These are phyloP conservation scores for Corymbia citriodora DNA, from an alignment of 441 rosid species.

Conservation along the genomic window DNA sequence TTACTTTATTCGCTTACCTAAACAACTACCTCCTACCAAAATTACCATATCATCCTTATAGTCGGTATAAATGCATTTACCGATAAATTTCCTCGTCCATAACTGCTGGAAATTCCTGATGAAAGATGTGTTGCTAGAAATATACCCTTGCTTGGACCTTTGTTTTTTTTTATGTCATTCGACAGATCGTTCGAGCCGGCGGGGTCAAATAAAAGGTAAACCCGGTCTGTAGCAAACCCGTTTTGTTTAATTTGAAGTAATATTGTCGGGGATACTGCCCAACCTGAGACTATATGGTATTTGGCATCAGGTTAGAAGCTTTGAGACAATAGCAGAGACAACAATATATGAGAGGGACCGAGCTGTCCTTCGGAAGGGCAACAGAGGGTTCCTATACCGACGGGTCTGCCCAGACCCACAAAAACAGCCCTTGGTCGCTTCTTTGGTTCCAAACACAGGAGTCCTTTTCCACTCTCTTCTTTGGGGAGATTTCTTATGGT, in stretches of 20 bases:
- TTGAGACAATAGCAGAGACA: background rate
- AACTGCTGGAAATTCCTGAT: background rate
- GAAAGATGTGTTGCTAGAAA: background rate
- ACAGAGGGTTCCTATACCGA: background rate
- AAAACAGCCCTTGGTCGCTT: background rate
- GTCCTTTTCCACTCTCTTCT: background rate
- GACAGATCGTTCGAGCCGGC: background rate
- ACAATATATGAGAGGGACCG: background rate
- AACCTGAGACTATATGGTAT: background rate
- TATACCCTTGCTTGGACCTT: background rate
- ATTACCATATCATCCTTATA: background rate
- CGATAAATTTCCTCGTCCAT: background rate
- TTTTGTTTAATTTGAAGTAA: background rate
- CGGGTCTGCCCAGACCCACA: background rate
- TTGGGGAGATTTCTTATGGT: background rate
- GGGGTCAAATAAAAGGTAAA: background rate
- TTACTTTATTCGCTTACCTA: background rate
- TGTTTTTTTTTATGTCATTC: background rate
- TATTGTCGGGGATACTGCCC: background rate
- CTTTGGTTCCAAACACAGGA: background rate
- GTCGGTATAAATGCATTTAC: background rate
- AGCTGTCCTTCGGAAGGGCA: background rate
- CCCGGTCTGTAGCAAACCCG: background rate
- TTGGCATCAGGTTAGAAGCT: background rate
- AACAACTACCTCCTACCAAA: background rate